These are phyloP conservation scores for Yarrowia sp. DNA, from an alignment of 805 yeast genomes.

Conservation along the genomic window DNA sequence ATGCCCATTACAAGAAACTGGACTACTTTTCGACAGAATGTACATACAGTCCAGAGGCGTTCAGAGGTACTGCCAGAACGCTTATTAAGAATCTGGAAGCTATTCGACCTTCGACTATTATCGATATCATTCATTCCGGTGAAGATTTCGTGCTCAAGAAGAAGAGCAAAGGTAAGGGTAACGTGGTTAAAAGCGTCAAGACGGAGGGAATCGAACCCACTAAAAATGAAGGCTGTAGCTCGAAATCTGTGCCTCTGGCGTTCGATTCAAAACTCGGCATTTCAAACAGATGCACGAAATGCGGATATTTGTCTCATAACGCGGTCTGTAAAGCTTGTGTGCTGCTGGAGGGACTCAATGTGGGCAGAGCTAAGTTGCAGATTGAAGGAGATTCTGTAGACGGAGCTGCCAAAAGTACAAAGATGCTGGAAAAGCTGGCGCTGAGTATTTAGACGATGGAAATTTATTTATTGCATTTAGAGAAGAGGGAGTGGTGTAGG, in stretches of 20 bases:
- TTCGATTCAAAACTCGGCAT: constrained; percentile 29
- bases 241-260: background rate
- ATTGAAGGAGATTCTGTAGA: constrained; percentile 63
- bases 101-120: constrained; percentile 85
- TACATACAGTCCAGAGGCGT: constrained; percentile 97
- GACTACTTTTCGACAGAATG: constrained; percentile 98
- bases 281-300: constrained; percentile 61
- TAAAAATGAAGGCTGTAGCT: too few species aligned
- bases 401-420: constrained; percentile 42
- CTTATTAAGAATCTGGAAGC: constrained; percentile 86
- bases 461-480: background rate
- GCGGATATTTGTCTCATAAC: constrained; percentile 91
- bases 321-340: constrained; percentile 90
- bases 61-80: constrained; percentile 94
- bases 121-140: constrained; percentile 93
- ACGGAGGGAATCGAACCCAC: background rate
- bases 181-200: background rate
- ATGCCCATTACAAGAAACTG: constrained; percentile 92
- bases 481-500: background rate
- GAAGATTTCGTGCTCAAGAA: constrained; percentile 64
- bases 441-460: background rate
- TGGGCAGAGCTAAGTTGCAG: constrained; percentile 62
- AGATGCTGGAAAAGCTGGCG: constrained; percentile 30
- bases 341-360: constrained; percentile 77
- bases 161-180: constrained; percentile 27